phyloP scores from a whole-genome alignment of 768 basidiomycete species.

The Lactifluus volemus region DNA sequence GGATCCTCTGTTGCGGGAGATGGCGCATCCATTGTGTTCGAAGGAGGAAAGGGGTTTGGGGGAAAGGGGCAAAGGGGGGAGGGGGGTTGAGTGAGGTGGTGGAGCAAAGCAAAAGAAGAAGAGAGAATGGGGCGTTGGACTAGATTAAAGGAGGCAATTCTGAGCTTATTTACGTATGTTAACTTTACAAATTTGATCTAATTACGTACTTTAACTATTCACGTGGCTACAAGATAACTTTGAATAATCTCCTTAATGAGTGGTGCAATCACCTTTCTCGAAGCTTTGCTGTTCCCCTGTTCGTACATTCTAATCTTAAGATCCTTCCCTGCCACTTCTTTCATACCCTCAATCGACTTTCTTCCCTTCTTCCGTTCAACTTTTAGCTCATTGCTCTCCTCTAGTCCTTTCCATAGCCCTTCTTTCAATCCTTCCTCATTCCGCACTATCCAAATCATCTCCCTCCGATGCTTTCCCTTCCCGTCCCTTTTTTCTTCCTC shows the following conservation, averaged over 20 bases:
- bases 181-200: background rate
- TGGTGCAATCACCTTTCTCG: constrained; percentile 17
- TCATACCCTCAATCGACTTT: constrained; percentile 20
- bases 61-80: background rate
- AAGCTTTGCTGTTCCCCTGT: constrained; percentile 14
- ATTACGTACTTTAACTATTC: constrained; percentile 3
- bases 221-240: background rate
- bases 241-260: constrained; percentile 5
- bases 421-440: constrained; percentile 34
- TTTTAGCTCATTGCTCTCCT: constrained; percentile 42
- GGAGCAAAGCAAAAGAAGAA: background rate
- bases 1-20: constrained; percentile 3
- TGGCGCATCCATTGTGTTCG: constrained; percentile 3
- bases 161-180: constrained; percentile 4
- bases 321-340: constrained; percentile 25
- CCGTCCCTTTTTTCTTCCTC: constrained; percentile 41
- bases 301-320: constrained; percentile 6
- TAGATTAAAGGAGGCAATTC: constrained; percentile 4
- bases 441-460: constrained; percentile 59
- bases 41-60: background rate
- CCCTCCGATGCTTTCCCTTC: constrained; percentile 52
- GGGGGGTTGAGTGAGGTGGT: background rate
- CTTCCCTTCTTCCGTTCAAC: constrained; percentile 35
- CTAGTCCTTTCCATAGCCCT: constrained; percentile 50
- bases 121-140: background rate